Percentiles rank a stretch among this genome's conserved stretches.
These are phyloP conservation scores for Boletus putidus DNA, from an alignment of 1,284 basidiomycete genomes.

Conservation along the genomic window DNA sequence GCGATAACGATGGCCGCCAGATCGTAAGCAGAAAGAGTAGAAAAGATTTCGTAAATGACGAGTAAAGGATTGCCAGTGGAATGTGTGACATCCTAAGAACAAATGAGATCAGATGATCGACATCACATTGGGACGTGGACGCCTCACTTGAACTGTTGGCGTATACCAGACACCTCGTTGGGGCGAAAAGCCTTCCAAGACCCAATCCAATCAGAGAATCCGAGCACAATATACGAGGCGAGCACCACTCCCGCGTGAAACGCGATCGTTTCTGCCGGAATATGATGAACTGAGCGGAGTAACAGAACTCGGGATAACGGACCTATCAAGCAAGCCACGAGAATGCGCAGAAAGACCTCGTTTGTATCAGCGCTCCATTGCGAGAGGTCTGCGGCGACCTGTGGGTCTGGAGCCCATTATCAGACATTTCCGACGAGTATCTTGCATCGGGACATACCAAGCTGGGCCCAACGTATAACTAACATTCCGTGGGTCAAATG, in stretches of 20 bases:
- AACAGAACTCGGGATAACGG: conserved; percentile 10
- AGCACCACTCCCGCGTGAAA: conserved; percentile 68
- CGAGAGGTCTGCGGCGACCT: conserved; percentile 38
- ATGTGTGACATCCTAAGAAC: conserved; percentile 64
- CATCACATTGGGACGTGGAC: background rate
- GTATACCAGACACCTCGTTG: conserved; percentile 49
- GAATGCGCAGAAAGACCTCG: conserved; percentile 54
- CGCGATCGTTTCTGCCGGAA: conserved; percentile 59
- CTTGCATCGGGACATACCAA: conserved; percentile 43
- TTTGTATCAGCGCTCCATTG: conserved; percentile 53
- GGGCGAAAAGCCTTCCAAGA: conserved; percentile 15
- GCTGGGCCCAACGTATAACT: conserved; percentile 78
- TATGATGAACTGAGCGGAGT: background rate
- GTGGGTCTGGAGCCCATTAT: conserved; percentile 40
- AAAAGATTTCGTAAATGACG: conserved; percentile 84
- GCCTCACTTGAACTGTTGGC: conserved; percentile 57
- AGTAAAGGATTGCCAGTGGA: conserved; percentile 81
- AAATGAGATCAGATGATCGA: background rate
- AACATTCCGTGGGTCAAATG: conserved; percentile 13
- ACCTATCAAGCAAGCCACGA: conserved; percentile 67
- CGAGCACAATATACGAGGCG: conserved; percentile 55
- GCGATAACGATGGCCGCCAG: conserved; percentile 60
- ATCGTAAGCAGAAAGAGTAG: conserved; percentile 81
- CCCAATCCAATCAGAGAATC: conserved; percentile 41
- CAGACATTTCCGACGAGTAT: background rate